Evolutionary conservation across 805 yeast genomes (phyloP), one percentile per base, ranked within the genome.

Genomic region (Candida orba): DNA sequence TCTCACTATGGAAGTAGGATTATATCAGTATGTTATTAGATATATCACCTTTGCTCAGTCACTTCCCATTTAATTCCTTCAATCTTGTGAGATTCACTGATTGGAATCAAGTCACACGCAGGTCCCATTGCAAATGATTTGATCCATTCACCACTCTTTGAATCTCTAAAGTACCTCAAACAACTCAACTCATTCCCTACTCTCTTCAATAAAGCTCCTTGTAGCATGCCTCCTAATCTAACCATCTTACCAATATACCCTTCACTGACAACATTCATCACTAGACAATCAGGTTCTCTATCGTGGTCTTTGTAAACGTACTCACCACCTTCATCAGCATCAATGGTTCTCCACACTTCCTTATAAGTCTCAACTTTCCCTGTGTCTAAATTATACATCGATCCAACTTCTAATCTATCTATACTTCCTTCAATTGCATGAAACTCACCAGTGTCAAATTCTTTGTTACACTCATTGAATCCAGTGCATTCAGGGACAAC

Each of bases 321-420:
- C 2, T 18, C 37, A 22, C 13, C 14, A 14, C 4, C 12, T 6
- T 12, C 18, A 7, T n/a, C 36, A 3, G 76, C 70, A 50, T 73
- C 73, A 24, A 77, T 52, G 14, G 73, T 64, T 50, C 76, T 58
- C 84, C 84, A 78, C 20, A 73, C 63, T 58, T 78, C 83, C 33
- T 69, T 62, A 48, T 76, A 78, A 7, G 64, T 65, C 43, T 70
- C 71, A 5, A 59, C 50, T 13, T 52, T 51, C 0, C 74, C 74
- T 1, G 76, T 68, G 4, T 49, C 66, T 2, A 74, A 68, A 50
- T 76, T 72, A 5, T 49, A 45, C 81, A 78, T 75, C 1, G 49
- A 48, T 0, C 84, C 84, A 2, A 70, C 65, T 49, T 78, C 84
- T 40, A 63, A 62, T 37, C 79, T 60, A 41, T 72, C 72, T 7